Percentiles rank a stretch among this genome's conserved stretches.
Evolutionary conservation across 805 yeast species (phyloP).

Genomic region (Yarrowia phangngaensis): DNA sequence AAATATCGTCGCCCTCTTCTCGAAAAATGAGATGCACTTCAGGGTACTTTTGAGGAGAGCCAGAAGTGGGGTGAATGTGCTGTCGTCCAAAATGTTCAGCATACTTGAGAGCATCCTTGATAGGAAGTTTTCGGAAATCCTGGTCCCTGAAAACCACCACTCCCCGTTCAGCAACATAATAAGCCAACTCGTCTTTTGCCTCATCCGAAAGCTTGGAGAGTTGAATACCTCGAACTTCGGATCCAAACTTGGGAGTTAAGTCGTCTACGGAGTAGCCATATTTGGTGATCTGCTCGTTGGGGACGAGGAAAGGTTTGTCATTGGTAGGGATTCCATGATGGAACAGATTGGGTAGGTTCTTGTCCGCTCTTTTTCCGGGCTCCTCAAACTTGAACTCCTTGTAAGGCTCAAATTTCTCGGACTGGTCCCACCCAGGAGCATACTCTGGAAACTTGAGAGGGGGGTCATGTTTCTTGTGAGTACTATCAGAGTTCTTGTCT

Average conservation of each 20-base stretch:
- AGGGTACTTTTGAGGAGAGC: conserved; percentile 58
- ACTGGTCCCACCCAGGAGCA: conserved; percentile 68
- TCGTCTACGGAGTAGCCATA: conserved; percentile 36
- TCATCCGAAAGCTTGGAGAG: conserved; percentile 50
- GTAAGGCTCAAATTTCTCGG: conserved; percentile 49
- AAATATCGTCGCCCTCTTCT: conserved; percentile 37
- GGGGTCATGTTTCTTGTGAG: conserved; percentile 8
- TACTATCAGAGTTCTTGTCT: background rate
- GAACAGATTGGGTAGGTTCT: conserved; percentile 50
- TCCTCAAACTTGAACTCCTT: conserved; percentile 56
- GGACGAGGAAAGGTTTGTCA: conserved; percentile 14
- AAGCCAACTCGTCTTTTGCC: conserved; percentile 67
- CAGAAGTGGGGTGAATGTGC: conserved; percentile 72
- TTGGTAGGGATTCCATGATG: conserved; percentile 35
- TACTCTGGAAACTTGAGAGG: conserved; percentile 49
- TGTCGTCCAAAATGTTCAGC: conserved; percentile 65
- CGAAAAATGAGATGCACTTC: conserved; percentile 62
- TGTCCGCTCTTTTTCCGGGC: conserved; percentile 66
- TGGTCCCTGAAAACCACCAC: conserved; percentile 69
- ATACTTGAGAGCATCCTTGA: conserved; percentile 43
- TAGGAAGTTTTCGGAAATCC: conserved; percentile 50
- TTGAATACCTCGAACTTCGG: conserved; percentile 62
- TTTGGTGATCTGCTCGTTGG: conserved; percentile 31
- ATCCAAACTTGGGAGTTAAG: conserved; percentile 65
- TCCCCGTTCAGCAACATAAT: conserved; percentile 66